Base-by-base conservation (phyloP, 1,284 basidiomycete species). In the Fomitiporia mediterranea region DNA sequence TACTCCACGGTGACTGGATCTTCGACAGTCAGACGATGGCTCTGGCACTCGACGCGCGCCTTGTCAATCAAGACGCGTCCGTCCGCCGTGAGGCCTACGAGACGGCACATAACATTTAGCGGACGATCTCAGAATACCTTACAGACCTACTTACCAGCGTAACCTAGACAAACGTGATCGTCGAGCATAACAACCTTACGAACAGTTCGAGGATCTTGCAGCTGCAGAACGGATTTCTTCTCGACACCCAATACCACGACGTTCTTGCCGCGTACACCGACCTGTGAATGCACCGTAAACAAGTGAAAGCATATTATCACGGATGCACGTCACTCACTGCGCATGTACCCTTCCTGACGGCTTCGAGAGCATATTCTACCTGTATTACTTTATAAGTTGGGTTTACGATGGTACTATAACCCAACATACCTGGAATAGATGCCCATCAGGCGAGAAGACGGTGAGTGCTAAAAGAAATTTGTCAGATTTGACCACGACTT, bases 121-220 rank as follows among this genome's bases (percentile, higher is more conserved):
- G 52, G 47, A 27, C 6, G 11, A 2, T 30, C 5, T 46, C 11
- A 25, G 28, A 37, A 34, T 15, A 30, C 27, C 19, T 39, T 42
- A 34, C 25, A 46, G 27, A 13, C 23, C 5, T 23, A 69, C 82
- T 57, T 64, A 96, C 95, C 96, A 55, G 97, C 94, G 74, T 99
- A 99, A 15, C 96, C 97, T 51, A 99, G 81, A 69, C 94, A 98
- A 60, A 99, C 77, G 70, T 99, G 97, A 69, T 99, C 96, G 68
- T 99, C 97, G 42, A 99, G 77, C 93, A 98, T 96, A 60, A 93
- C 97, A 11, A 98, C 96, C 72, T 99, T 99, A 58, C 96, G 82
- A 15, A 99, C 94, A 1, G 97, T 99, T 55, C 97, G 81, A 8
- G 97, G 91, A 74, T 99, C 97, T 78, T 99, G 97, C 6, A 99